phyloP scores from a whole-genome alignment of 2,329 filamentous ascomycete genomes.

The Domatiomyces catenatus region DNA sequence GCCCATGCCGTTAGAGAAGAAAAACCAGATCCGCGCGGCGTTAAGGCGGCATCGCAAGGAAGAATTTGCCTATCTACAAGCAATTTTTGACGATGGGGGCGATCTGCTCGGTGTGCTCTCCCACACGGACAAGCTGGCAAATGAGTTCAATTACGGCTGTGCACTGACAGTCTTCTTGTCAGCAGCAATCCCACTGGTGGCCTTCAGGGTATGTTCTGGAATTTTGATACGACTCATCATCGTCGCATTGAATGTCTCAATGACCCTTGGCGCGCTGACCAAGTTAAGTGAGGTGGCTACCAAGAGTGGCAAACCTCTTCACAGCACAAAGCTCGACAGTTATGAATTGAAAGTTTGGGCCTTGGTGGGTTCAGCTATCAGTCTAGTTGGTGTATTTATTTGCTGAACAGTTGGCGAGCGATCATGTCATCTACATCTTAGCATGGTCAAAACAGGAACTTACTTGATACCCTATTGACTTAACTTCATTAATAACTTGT shows the following conservation, averaged over 20 bases:
- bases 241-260: neutral
- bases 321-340: neutral
- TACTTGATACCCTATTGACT: neutral
- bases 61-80: neutral
- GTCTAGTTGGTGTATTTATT: neutral
- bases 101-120: neutral
- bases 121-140: neutral
- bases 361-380: neutral
- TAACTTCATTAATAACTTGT: too few species aligned
- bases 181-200: slow-evolving; percentile 32
- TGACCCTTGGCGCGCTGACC: neutral
- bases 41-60: neutral
- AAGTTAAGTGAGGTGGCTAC: neutral
- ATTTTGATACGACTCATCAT: neutral
- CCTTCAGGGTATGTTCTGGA: slow-evolving; percentile 33
- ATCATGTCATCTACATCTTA: neutral
- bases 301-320: neutral
- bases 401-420: neutral
- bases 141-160: neutral
- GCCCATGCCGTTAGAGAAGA: neutral
- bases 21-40: neutral
- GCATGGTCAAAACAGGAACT: neutral
- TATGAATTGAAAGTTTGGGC: neutral
- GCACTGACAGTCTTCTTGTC: neutral
- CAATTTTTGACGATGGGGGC: neutral